A percentile compares a stretch with the other conserved stretches of the same genome.
Evolutionary conservation across 805 yeast species (phyloP).

Genomic region (Hanseniaspora nectarophila): DNA sequence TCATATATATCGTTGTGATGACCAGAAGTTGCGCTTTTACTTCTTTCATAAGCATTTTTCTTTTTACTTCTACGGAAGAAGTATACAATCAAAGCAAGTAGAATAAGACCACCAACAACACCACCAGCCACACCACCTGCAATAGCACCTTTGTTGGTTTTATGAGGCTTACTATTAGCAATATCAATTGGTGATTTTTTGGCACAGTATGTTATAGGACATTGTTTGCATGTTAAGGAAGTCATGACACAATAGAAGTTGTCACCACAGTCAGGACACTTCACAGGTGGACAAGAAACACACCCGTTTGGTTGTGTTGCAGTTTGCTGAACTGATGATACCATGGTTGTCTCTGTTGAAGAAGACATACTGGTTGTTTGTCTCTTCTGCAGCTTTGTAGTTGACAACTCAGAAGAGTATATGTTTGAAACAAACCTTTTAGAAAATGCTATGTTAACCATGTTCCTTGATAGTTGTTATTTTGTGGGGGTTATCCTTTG

Average conservation of each 20-base stretch:
- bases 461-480: not conserved
- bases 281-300: slow-evolving; percentile 33
- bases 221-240: slow-evolving; percentile 43
- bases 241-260: slow-evolving; percentile 46
- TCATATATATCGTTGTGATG: slow-evolving; percentile 23
- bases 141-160: slow-evolving; percentile 40
- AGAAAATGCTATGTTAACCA: slow-evolving; percentile 4
- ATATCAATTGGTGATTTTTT: slow-evolving; percentile 19
- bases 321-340: slow-evolving; percentile 9
- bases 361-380: not conserved
- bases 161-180: slow-evolving; percentile 17
- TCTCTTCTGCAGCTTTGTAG: not conserved
- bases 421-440: not conserved
- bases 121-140: slow-evolving; percentile 69
- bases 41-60: slow-evolving; percentile 27
- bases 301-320: slow-evolving; percentile 28
- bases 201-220: slow-evolving; percentile 46
- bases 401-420: not conserved
- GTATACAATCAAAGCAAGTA: slow-evolving; percentile 30
- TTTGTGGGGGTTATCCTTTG: no score
- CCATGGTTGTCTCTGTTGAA: not conserved
- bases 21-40: slow-evolving; percentile 25
- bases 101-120: slow-evolving; percentile 33
- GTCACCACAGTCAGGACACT: slow-evolving; percentile 44
- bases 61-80: slow-evolving; percentile 36